Evolutionary conservation across 495 filamentous ascomycete species (phyloP).

Genomic region (Xylaria acuta): DNA sequence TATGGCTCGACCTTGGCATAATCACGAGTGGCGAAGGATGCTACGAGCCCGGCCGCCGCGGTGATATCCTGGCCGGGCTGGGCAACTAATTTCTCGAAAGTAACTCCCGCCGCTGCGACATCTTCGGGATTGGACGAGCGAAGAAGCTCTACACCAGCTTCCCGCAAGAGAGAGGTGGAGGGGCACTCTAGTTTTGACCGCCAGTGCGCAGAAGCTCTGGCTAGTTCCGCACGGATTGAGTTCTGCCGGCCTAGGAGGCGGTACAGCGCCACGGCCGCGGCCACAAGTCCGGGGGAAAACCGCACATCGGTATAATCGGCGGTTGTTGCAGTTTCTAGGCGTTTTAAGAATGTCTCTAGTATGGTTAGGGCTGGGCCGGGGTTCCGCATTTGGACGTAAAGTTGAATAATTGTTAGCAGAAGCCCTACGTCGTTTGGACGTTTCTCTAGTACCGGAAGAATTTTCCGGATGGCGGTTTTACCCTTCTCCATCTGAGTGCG

Average conservation of each 20-base stretch:
- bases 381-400: conserved; percentile 79
- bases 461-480: conserved; percentile 71
- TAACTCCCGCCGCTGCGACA: conserved; percentile 68
- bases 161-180: conserved; percentile 68
- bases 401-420: conserved; percentile 80
- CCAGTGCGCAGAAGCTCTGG: conserved; percentile 87
- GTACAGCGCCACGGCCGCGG: conserved; percentile 83
- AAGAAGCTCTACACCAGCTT: conserved; percentile 80
- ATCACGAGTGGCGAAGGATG: conserved; percentile 75
- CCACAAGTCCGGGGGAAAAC: conserved; percentile 85
- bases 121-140: conserved; percentile 72
- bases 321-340: conserved; percentile 71
- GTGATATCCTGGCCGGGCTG: conserved; percentile 67
- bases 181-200: conserved; percentile 53
- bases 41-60: conserved; percentile 80
- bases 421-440: conserved; percentile 85
- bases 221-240: conserved; percentile 72
- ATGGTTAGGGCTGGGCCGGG: conserved; percentile 74
- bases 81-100: conserved; percentile 72
- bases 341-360: conserved; percentile 75
- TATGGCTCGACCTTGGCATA: conserved; percentile 65
- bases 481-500: conserved; percentile 67
- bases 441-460: conserved; percentile 76
- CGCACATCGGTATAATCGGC: conserved; percentile 67
- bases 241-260: conserved; percentile 75